phyloP scores from a whole-genome alignment of 164 flowering plant genomes.

The Vitis vinifera region ASM3070453v1 NC_081815.1:8295501-8296000 shows the following conservation, averaged over 20 bases:
- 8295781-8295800: slow-evolving; percentile 81
- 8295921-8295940: neutral
- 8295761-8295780: slow-evolving; percentile 87
- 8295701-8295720: slow-evolving; percentile 94
- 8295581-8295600: neutral
- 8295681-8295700: slow-evolving; percentile 98
- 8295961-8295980: too few species aligned
- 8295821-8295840: neutral
- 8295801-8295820: neutral
- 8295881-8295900: neutral
- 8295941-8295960: neutral
- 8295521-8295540: slow-evolving; percentile 95
- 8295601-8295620: neutral
- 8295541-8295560: slow-evolving; percentile 90
- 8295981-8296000: too few species aligned
- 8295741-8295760: slow-evolving; percentile 91
- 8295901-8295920: neutral
- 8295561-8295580: neutral
- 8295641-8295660: neutral
- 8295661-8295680: slow-evolving; percentile 66
- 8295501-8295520: slow-evolving; percentile 87
- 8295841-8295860: neutral
- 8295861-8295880: slow-evolving; percentile 8
- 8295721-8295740: slow-evolving; percentile 99
- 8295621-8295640: neutral